phyloP scores from a whole-genome alignment of 768 basidiomycete genomes.

The Piloderma croceum region DNA sequence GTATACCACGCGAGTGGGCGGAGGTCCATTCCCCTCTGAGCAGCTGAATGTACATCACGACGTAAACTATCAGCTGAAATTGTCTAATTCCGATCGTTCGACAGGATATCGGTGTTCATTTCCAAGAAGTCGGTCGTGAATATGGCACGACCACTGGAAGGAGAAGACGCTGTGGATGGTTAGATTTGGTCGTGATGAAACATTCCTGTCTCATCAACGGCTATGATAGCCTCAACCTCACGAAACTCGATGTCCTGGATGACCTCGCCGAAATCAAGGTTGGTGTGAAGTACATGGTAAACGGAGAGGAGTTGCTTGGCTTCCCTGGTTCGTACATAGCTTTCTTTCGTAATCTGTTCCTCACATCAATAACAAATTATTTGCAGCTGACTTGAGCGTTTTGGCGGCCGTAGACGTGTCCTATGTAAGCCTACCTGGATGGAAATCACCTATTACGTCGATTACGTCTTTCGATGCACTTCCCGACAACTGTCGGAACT shows the following conservation, averaged over 20 bases:
- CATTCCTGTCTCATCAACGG: constrained; percentile 94
- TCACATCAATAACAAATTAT: background rate
- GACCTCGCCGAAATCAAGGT: constrained; percentile 82
- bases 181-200: constrained; percentile 91
- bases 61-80: background rate
- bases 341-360: constrained; percentile 1
- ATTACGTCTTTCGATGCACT: constrained; percentile 63
- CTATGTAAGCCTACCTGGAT: constrained; percentile 88
- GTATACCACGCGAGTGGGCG: constrained; percentile 97
- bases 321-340: constrained; percentile 83
- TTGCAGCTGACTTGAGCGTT: constrained; percentile 75
- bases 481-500: constrained; percentile 80
- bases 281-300: constrained; percentile 70
- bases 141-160: constrained; percentile 93
- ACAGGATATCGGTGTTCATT: constrained; percentile 74
- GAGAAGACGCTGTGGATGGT: constrained; percentile 91
- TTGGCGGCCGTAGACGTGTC: constrained; percentile 76
- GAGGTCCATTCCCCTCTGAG: constrained; percentile 96
- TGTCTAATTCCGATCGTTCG: constrained; percentile 4
- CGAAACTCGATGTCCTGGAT: constrained; percentile 93
- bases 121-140: constrained; percentile 92
- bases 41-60: constrained; percentile 66
- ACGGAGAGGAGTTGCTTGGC: constrained; percentile 71
- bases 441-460: constrained; percentile 73
- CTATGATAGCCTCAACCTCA: constrained; percentile 89